phyloP scores from a whole-genome alignment of 257 asterid species.

The Gentiana macrophylla region DNA sequence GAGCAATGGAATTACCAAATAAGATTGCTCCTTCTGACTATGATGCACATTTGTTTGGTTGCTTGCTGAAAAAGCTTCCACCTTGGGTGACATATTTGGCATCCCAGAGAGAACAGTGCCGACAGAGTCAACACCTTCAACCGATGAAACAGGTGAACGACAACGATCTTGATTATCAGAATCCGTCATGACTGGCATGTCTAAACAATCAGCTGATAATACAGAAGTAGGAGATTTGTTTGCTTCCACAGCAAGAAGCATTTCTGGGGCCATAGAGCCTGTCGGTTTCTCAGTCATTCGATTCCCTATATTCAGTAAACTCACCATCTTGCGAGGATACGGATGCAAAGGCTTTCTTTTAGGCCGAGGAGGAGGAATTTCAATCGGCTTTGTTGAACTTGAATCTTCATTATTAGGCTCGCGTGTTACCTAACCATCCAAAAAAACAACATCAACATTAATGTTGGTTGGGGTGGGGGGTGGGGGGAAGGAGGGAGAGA shows the following conservation, averaged over 20 bases:
- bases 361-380: constrained; percentile 97
- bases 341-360: constrained; percentile 95
- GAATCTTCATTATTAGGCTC: constrained; percentile 45
- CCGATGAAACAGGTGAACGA: constrained; percentile 41
- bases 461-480: too few relatives aligned
- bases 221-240: constrained; percentile 75
- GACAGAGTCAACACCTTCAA: constrained; percentile 15
- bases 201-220: constrained; percentile 49
- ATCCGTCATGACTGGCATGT: constrained; percentile 28
- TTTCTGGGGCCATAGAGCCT: constrained; percentile 20
- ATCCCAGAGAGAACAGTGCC: constrained; percentile 16
- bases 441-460: constrained; percentile 9
- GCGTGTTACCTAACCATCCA: constrained; percentile 54
- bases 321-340: constrained; percentile 72
- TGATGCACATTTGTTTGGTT: constrained; percentile 30
- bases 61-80: constrained; percentile 17
- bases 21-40: constrained; percentile 30
- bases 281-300: constrained; percentile 24
- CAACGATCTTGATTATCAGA: constrained; percentile 30
- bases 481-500: too few relatives aligned
- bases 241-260: constrained; percentile 22
- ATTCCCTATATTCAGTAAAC: constrained; percentile 23
- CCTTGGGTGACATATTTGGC: constrained; percentile 26
- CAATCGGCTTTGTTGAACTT: constrained; percentile 42
- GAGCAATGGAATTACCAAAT: constrained; percentile 30